Evolutionary conservation across 768 basidiomycete genomes (phyloP).

Genomic region (Podaxis rugospora): DNA sequence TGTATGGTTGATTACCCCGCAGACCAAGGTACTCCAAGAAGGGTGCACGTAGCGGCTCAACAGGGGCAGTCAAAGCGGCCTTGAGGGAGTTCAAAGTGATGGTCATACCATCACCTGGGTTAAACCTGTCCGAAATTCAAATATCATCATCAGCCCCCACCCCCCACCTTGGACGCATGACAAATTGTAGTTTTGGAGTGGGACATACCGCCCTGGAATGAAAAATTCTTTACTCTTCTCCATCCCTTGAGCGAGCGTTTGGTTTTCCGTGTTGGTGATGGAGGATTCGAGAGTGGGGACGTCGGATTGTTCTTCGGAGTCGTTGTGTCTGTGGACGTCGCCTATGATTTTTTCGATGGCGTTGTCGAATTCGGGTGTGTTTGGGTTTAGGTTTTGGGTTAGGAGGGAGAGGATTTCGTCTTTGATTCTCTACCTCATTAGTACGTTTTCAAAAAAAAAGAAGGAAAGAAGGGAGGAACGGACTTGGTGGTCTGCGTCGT

Average conservation of each 20-base stretch:
- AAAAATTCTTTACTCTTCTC: conserved; percentile 1
- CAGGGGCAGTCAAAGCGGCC: not conserved
- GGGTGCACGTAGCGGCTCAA: not conserved
- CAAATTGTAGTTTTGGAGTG: not conserved
- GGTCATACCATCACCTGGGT: not conserved
- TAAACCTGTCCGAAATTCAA: not conserved
- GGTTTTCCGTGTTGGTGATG: not conserved
- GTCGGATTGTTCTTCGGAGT: not conserved
- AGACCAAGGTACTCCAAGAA: not conserved
- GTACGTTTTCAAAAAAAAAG: too few species aligned
- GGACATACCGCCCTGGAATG: conserved; percentile 1
- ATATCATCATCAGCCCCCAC: not conserved
- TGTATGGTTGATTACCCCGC: not conserved
- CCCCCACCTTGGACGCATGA: not conserved
- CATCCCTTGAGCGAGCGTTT: not conserved
- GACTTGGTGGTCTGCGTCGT: not conserved
- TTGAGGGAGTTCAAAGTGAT: not conserved
- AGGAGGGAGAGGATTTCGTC: not conserved
- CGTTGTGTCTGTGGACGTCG: conserved; percentile 5
- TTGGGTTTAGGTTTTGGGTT: not conserved
- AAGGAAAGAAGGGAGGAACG: not conserved
- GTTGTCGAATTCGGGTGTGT: not conserved
- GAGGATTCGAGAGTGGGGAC: not conserved
- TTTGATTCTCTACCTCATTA: not conserved
- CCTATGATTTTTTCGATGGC: conserved; percentile 2